Evolutionary conservation across 73 alveolate species (phyloP).

Genomic region (Effrenium voratum): DNA sequence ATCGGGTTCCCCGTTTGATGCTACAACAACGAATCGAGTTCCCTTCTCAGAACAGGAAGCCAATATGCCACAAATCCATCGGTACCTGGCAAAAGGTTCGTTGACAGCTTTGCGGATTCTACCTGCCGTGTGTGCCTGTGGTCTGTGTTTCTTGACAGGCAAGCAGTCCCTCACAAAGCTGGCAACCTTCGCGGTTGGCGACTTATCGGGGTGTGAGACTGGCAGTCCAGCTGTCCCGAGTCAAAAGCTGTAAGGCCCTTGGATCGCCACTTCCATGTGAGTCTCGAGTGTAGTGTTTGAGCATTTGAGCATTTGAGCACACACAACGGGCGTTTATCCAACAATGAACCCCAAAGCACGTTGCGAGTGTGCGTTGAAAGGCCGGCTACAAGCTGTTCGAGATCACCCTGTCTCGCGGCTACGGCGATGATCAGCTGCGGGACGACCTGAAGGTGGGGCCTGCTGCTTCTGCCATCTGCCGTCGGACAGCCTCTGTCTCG

Average conservation of each 20-base stretch:
- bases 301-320: background rate
- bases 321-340: background rate
- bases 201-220: background rate
- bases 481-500: background rate
- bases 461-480: background rate
- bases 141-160: background rate
- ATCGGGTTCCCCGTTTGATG: no score
- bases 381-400: conserved; percentile 97
- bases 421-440: conserved; percentile 99
- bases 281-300: background rate
- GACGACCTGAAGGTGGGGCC: conserved; percentile 97
- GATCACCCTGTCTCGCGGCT: conserved; percentile 98
- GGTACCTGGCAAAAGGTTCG: no score
- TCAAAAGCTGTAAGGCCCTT: background rate
- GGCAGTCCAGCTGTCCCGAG: background rate
- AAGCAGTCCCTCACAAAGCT: conserved; percentile 97
- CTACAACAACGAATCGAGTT: no score
- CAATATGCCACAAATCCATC: no score
- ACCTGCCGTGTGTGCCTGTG: no score
- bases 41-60: no score
- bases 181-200: conserved; percentile 97
- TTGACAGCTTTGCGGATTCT: no score
- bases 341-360: background rate
- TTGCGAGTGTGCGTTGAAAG: background rate
- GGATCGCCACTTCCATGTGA: background rate